Evolutionary conservation across 345 rosid genomes (phyloP).

Genomic region (Trapa incisa): DNA sequence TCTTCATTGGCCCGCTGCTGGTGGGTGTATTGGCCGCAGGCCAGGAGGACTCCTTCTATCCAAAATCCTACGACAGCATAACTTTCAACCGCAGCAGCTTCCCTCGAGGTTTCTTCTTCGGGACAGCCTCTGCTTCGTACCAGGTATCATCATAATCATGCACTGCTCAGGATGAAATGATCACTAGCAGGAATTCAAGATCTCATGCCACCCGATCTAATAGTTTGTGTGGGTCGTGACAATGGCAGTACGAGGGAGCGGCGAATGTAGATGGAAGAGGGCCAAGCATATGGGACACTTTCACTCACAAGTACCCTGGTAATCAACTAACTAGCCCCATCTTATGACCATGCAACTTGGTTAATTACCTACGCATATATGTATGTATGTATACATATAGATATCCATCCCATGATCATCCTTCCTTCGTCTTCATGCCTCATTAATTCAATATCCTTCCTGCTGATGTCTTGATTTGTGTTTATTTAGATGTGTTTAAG

Average conservation of each 20-base stretch:
- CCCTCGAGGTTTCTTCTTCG: conserved; percentile 18
- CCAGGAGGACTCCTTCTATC: neutral
- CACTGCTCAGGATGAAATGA: too few species aligned
- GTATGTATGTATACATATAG: too few species aligned
- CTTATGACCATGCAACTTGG: too few species aligned
- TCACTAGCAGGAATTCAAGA: too few species aligned
- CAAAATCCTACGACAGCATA: neutral
- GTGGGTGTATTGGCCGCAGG: neutral
- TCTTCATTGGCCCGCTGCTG: neutral
- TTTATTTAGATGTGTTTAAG: too few species aligned
- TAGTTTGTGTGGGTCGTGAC: too few species aligned
- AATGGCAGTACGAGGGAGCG: conserved; percentile 21
- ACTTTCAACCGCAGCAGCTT: conserved; percentile 16
- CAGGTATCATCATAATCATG: conserved; percentile 10
- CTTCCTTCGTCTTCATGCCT: too few species aligned
- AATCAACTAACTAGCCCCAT: neutral
- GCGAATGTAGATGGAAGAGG: conserved; percentile 22
- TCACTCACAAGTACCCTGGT: conserved; percentile 28
- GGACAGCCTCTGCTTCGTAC: conserved; percentile 20
- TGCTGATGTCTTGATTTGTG: too few species aligned
- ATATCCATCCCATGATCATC: too few species aligned
- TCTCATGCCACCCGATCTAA: too few species aligned
- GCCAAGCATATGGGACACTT: conserved; percentile 25
- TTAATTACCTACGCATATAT: too few species aligned
- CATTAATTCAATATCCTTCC: too few species aligned